Evolutionary conservation across 169 alveolate species (phyloP).

Genomic region (Toxoplasma gondii): DNA sequence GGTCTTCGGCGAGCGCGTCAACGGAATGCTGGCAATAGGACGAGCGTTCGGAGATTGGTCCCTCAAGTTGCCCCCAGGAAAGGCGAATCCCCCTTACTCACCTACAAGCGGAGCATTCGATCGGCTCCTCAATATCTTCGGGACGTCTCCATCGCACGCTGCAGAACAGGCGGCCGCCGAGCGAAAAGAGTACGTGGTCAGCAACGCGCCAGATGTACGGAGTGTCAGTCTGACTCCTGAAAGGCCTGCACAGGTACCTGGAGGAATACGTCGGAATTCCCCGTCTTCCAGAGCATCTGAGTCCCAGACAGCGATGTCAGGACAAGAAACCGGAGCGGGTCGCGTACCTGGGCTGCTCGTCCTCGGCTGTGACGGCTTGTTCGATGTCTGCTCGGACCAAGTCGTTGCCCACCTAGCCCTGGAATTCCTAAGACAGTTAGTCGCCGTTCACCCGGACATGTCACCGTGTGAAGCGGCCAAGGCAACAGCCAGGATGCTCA

Average conservation of each 20-base stretch:
- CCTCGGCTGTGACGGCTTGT: constrained; percentile 55
- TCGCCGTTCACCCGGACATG: constrained; percentile 33
- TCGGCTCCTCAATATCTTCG: not conserved
- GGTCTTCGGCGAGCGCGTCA: constrained; percentile 56
- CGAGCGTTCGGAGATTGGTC: constrained; percentile 59
- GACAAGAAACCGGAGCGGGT: not conserved
- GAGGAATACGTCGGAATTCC: not conserved
- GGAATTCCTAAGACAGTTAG: constrained; percentile 16
- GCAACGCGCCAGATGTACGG: constrained; percentile 14
- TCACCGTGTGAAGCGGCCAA: constrained; percentile 52
- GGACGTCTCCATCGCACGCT: not conserved
- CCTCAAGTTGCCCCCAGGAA: constrained; percentile 42
- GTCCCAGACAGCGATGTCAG: not conserved
- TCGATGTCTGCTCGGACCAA: constrained; percentile 40
- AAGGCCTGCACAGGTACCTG: not conserved
- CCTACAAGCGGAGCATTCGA: not conserved
- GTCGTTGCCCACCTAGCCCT: constrained; percentile 15
- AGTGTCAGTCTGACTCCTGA: not conserved
- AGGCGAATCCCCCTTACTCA: not conserved
- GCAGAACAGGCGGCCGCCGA: not conserved
- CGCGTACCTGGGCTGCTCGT: constrained; percentile 47
- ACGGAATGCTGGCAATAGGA: constrained; percentile 59
- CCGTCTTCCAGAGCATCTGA: not conserved
- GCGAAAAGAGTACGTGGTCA: not conserved
- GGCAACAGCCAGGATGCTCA: constrained; percentile 49